Evolutionary conservation across 371 early-diverging fungal genomes (phyloP), one percentile per base, ranked within the genome.

Genomic region (Apophysomyces sp.): DNA sequence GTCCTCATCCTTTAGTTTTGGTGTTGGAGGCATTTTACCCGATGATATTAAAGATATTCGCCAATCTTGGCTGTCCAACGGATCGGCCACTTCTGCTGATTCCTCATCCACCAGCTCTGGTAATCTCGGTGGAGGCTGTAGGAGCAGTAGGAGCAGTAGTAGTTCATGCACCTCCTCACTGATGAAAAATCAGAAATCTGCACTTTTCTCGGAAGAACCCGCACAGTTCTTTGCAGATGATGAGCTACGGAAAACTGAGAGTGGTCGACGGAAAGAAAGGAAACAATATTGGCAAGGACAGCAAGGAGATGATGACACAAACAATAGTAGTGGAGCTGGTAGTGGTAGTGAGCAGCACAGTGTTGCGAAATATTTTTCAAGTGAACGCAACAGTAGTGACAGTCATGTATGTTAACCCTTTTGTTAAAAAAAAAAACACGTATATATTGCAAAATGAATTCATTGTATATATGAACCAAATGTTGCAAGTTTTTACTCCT

Each of bases 251-350:
- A 73, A 67, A 63, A 74, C 77, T 26, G 72, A 74, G 52, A 74
- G 72, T 58, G 74, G 74, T n/a, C 69, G 67, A 52, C 63, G 77
- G 52, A 77, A 74, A 74, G 62, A 67, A 29, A 31, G 68, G 49
- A 28, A 40, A 34, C 29, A 59, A 40, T n/a, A 40, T 52, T 21
- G 24, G 21, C 49, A 21, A 21, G 49, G 21, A 11, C 16, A 21
- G 6, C 49, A 21, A 44, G 24, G 9, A 7, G 49, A 44, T 16
- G 49, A 44, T 11, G 49, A 21, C 9, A n/a, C 21, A 21, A 44
- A 44, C 28, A 24, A 9, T 21, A 9, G 11, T 18, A 6, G 24
- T 11, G 9, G 24, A 18, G 21, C 18, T 9, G 49, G 21, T 44
- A n/a, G 21, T 44, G 21, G 24, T 11, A 44, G 1, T 21, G 18